Evolutionary conservation across 2,329 filamentous ascomycete genomes (phyloP).

Genomic region (Paecilomyces niveus): DNA sequence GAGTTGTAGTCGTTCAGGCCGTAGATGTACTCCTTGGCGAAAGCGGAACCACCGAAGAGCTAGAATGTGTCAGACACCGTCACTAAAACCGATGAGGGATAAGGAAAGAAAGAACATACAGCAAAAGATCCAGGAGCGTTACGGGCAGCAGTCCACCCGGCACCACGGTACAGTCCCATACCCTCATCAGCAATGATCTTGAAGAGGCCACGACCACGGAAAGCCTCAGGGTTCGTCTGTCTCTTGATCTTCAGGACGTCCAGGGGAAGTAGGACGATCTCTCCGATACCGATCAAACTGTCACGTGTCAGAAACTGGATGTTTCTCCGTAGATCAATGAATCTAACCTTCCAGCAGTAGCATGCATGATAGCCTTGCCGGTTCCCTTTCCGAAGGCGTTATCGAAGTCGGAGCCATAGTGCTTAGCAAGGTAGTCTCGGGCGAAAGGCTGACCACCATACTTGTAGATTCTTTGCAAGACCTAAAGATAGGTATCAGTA

Average conservation of each 20-base stretch:
- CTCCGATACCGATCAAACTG: constrained; percentile 91
- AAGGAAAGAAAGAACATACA: constrained; percentile 47
- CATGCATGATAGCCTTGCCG: constrained; percentile 97
- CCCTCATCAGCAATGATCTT: constrained; percentile 90
- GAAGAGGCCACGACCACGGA: constrained; percentile 85
- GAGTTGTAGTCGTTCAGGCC: constrained; percentile 89
- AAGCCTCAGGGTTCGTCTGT: constrained; percentile 97
- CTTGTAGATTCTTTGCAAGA: constrained; percentile 96
- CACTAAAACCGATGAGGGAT: constrained; percentile 9
- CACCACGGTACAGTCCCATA: constrained; percentile 90
- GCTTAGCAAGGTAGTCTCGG: constrained; percentile 73
- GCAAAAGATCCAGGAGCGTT: constrained; percentile 97
- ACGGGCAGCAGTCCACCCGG: constrained; percentile 94
- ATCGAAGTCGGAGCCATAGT: constrained; percentile 82
- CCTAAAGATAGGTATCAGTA: constrained; percentile 31
- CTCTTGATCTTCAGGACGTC: constrained; percentile 99
- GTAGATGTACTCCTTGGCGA: constrained; percentile 95
- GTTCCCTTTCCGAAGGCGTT: constrained; percentile 89
- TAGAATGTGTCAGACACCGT: constrained; percentile 30
- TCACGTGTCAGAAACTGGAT: constrained; percentile 3
- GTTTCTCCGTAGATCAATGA: background rate
- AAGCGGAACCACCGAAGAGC: constrained; percentile 95
- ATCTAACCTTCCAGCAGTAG: constrained; percentile 76
- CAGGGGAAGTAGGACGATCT: constrained; percentile 89
- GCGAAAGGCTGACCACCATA: constrained; percentile 96